Evolutionary conservation across 1,284 basidiomycete species (phyloP).

Genomic region (Peniophora sp.): DNA sequence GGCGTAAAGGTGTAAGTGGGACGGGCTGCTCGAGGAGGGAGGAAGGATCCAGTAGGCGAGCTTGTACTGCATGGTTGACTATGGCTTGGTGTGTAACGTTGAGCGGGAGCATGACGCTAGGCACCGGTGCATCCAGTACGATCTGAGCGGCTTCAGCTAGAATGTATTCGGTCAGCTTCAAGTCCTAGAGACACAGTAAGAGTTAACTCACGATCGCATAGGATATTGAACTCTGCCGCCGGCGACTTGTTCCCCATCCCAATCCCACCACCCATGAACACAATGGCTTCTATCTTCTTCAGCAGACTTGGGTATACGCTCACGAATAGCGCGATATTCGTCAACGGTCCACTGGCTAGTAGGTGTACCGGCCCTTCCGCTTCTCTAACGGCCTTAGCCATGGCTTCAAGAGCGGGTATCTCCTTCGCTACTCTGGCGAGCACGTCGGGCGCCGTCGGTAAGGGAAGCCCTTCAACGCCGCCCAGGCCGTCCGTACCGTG

Average conservation of each 20-base stretch:
- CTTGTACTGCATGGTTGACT: slow-evolving; percentile 47
- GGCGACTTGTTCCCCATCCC: slow-evolving; percentile 75
- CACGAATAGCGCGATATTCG: slow-evolving; percentile 77
- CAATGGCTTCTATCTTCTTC: slow-evolving; percentile 64
- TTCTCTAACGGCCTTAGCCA: slow-evolving; percentile 46
- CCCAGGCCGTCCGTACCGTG: slow-evolving; percentile 75
- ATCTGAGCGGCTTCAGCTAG: slow-evolving; percentile 76
- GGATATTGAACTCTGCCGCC: slow-evolving; percentile 74
- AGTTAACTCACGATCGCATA: slow-evolving; percentile 61
- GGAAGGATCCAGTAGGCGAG: slow-evolving; percentile 35
- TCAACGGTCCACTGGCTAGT: slow-evolving; percentile 74
- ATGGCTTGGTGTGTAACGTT: slow-evolving; percentile 82
- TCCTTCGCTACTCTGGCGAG: slow-evolving; percentile 38
- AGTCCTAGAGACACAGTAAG: neutral
- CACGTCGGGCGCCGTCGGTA: slow-evolving; percentile 36
- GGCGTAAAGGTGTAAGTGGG: slow-evolving; percentile 35
- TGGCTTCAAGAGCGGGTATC: slow-evolving; percentile 48
- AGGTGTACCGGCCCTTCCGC: slow-evolving; percentile 56
- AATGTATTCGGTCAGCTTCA: neutral
- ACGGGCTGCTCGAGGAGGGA: slow-evolving; percentile 3
- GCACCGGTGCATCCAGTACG: slow-evolving; percentile 52
- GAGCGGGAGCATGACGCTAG: slow-evolving; percentile 68
- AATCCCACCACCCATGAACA: slow-evolving; percentile 88
- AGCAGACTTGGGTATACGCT: slow-evolving; percentile 64
- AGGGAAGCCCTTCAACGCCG: slow-evolving; percentile 68